Conservation (phyloP, 2,329 filamentous ascomycete species). For the Calonectria pseudoreteaudii region DNA sequence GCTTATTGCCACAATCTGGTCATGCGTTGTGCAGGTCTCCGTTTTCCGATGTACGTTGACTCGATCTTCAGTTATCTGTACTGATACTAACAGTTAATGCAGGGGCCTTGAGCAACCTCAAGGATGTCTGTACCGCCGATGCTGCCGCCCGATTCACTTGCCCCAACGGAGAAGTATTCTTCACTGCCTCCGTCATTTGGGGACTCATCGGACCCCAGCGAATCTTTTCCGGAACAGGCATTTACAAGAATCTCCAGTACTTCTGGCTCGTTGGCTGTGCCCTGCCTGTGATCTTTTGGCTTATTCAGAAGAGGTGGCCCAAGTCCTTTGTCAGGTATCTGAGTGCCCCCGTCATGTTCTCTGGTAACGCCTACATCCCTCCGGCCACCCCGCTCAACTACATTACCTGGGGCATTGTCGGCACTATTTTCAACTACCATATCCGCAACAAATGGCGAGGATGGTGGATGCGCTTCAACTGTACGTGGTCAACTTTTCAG, state of each 20-base stretch:
- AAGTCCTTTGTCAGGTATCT: not conserved
- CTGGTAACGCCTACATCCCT: not conserved
- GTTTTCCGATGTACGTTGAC: not conserved
- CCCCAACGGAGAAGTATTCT: not conserved
- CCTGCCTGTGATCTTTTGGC: not conserved
- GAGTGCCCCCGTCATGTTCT: not conserved
- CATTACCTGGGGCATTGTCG: not conserved
- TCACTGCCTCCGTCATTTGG: constrained; percentile 2
- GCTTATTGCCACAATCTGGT: not conserved
- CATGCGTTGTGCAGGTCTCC: not conserved
- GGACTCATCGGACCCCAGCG: not conserved
- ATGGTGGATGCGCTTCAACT: constrained; percentile 2
- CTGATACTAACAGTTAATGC: not conserved
- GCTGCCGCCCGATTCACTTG: not conserved
- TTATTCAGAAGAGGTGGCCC: not conserved
- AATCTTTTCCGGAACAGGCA: not conserved
- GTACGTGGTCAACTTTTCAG: not conserved
- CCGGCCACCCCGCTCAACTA: not conserved
- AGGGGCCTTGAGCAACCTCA: not conserved
- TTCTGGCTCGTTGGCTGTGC: not conserved
- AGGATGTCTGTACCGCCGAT: not conserved
- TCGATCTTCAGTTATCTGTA: too few species aligned
- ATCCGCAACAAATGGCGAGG: not conserved
- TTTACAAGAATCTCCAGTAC: not conserved
- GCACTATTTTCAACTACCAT: not conserved